phyloP scores from a whole-genome alignment of 768 basidiomycete genomes.

The Hydnomerulius pinastri region DNA sequence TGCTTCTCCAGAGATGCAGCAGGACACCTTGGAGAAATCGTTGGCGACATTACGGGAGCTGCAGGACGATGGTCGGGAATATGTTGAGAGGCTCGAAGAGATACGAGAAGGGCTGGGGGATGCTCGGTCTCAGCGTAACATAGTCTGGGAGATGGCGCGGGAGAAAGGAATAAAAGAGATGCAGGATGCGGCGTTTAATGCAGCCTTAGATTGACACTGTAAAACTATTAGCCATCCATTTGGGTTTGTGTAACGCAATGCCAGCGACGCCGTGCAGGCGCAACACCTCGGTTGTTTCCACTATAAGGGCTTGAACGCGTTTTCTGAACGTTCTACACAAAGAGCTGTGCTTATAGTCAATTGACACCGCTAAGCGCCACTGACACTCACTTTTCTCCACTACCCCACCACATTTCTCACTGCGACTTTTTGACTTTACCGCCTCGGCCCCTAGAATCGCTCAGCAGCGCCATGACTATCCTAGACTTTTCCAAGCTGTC shows the following conservation, averaged over 20 bases:
- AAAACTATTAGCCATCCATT: not conserved
- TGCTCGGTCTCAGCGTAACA: conserved; percentile 66
- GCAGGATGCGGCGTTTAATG: conserved; percentile 59
- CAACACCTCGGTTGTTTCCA: no score
- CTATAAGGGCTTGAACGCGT: no score
- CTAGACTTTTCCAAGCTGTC: no score
- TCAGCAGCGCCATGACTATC: no score
- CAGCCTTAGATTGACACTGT: conserved; percentile 25
- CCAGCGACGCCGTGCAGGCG: no score
- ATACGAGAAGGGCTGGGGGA: conserved; percentile 81
- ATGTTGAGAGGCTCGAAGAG: conserved; percentile 81
- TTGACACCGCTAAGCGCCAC: no score
- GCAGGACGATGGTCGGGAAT: conserved; percentile 85
- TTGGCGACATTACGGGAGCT: conserved; percentile 74
- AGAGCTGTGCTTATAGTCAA: no score
- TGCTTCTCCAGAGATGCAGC: conserved; percentile 62
- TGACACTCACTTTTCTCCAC: no score
- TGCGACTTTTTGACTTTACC: no score
- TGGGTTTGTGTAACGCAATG: not conserved
- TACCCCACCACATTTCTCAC: no score
- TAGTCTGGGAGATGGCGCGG: conserved; percentile 77
- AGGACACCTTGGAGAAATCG: conserved; percentile 73
- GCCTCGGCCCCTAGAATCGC: no score
- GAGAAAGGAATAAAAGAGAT: conserved; percentile 74
- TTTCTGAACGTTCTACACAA: no score